Evolutionary conservation across 768 basidiomycete genomes (phyloP).

Genomic region (Butyriboletus loyo): DNA sequence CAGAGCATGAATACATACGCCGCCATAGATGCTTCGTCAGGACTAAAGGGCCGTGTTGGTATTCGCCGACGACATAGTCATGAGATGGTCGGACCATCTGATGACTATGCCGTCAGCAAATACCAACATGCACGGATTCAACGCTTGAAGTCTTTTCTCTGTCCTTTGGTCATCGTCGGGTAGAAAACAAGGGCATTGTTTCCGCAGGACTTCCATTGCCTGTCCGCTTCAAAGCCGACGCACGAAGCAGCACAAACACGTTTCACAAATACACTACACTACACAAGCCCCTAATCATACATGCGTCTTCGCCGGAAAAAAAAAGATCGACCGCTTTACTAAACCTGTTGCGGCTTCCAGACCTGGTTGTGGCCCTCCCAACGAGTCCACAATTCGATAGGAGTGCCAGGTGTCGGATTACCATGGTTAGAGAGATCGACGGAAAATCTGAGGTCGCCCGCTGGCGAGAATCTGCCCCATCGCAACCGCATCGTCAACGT

Average conservation of each 20-base stretch:
- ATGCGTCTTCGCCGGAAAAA: background rate
- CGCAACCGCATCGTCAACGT: background rate
- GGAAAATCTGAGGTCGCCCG: conserved; percentile 37
- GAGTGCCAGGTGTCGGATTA: conserved; percentile 41
- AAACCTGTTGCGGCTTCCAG: conserved; percentile 34
- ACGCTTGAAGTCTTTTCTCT: too few species aligned
- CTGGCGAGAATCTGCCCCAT: conserved; percentile 42
- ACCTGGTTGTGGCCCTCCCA: conserved; percentile 53
- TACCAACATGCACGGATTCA: too few species aligned
- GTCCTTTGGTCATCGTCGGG: too few species aligned
- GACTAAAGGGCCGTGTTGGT: too few species aligned
- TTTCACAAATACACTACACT: background rate
- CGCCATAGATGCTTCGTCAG: too few species aligned
- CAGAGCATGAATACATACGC: too few species aligned
- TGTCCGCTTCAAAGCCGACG: background rate
- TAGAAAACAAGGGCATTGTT: too few species aligned
- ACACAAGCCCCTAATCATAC: background rate
- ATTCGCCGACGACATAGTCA: too few species aligned
- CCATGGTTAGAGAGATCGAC: conserved; percentile 50
- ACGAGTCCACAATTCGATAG: conserved; percentile 45
- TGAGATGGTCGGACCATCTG: too few species aligned
- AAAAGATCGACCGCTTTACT: background rate
- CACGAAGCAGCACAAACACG: background rate
- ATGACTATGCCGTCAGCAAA: too few species aligned
- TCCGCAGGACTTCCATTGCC: too few species aligned